Evolutionary conservation across 257 asterid species (phyloP).

Genomic region (Solanum habrochaites): DNA sequence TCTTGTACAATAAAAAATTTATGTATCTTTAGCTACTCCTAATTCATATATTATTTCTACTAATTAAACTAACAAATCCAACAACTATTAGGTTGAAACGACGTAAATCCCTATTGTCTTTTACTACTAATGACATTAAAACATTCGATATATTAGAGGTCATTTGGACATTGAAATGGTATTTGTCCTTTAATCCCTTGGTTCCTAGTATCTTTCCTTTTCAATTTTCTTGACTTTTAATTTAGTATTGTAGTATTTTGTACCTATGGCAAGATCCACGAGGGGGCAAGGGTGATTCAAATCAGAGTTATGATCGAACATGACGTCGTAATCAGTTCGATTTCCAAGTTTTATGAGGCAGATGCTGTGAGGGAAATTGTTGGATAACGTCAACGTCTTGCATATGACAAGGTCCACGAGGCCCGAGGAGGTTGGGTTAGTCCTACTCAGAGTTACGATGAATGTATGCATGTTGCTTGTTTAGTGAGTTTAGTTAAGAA

Average conservation of each 20-base stretch:
- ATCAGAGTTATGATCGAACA: background rate
- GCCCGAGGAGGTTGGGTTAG: no score
- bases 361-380: no score
- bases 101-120: background rate
- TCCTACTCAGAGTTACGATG: no score
- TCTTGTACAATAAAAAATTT: background rate
- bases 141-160: background rate
- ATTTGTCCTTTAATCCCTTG: background rate
- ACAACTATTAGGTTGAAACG: background rate
- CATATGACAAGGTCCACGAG: no score
- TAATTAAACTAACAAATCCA: background rate
- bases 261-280: background rate
- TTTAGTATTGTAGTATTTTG: background rate
- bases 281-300: background rate
- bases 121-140: background rate
- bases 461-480: background rate
- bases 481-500: background rate
- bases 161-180: background rate
- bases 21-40: background rate
- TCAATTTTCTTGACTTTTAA: background rate
- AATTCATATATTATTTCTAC: background rate
- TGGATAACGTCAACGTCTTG: no score
- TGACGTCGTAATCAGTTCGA: background rate
- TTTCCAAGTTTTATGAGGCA: no score
- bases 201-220: background rate